These are phyloP conservation scores for Pyrus hybrid DNA, from an alignment of 331 rosid genomes.

Conservation along the genomic window DNA sequence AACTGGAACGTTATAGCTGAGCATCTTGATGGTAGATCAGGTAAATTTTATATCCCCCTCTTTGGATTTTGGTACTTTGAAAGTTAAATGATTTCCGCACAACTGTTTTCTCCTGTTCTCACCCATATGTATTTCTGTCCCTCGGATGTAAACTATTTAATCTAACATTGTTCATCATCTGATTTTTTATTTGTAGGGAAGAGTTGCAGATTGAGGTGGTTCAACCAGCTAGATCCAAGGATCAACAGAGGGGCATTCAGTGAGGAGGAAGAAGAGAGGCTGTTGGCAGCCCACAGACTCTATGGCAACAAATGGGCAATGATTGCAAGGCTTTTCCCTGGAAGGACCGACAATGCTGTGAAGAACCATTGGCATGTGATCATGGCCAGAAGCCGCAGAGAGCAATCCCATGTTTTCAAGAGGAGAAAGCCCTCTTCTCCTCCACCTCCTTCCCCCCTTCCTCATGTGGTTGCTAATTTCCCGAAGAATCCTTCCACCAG, in stretches of 20 bases:
- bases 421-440: conserved; percentile 37
- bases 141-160: background rate
- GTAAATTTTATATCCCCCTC: conserved; percentile 3
- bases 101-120: background rate
- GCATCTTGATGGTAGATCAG: conserved; percentile 69
- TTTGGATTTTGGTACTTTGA: background rate
- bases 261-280: conserved; percentile 65
- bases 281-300: conserved; percentile 42
- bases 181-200: conserved; percentile 33
- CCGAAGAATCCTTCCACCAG: conserved; percentile 37
- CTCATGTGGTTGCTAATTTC: conserved; percentile 13
- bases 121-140: background rate
- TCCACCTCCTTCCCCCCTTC: background rate
- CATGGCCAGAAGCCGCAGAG: conserved; percentile 64
- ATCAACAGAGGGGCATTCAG: conserved; percentile 54
- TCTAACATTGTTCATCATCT: background rate
- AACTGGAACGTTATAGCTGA: conserved; percentile 80
- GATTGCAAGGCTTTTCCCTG: conserved; percentile 68
- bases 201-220: conserved; percentile 83
- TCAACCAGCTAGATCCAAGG: conserved; percentile 70
- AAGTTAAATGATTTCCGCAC: background rate
- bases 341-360: conserved; percentile 78
- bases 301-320: conserved; percentile 82
- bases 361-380: conserved; percentile 85
- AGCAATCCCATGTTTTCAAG: conserved; percentile 36